Base-by-base conservation (phyloP, 768 basidiomycete genomes). In the Royoungia palumana region DNA sequence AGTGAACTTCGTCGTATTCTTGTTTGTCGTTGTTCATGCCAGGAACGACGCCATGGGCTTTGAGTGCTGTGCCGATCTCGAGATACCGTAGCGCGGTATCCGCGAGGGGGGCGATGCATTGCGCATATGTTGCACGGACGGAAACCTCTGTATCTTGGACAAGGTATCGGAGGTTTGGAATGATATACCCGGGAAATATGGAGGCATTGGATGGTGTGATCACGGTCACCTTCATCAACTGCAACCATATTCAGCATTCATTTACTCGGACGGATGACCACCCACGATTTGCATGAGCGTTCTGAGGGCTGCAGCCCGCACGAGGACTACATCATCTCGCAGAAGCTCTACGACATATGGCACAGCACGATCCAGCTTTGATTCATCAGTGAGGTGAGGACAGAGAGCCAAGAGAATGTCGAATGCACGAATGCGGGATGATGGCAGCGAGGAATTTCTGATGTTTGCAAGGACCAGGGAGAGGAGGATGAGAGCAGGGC, bases 121-220 rank as follows among this genome's bases (percentile, higher is more conserved):
- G 87, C 0, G 94, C 96, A 60, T 88, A 85, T 68, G 88, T 72
- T 68, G 81, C 68, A 68, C 96, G 75, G 4, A 87, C 84, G n/a
- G 84, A 85, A 0, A 92, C 78, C 56, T 97, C 94, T 1, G 84
- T 74, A 62, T 98, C 96, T 42, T 82, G 78, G 0, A 87, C 80
- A 7, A 99, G 76, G 53, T 91, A 83, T 30, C 81, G 80, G 59
- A 92, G 80, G 61, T 96, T 90, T 1, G 94, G 94, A 24, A 98
- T 82, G 56, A 98, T 88, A 65, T 97, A 99, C 67, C 97, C 94
- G 0, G 94, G 89, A 60, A 98, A 88, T 21, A 97, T 89, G 8
- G 89, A 62, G 64, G 74, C 73, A 41, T 80, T 80, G 0, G 76
- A 76, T 6, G 78, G 78, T 4, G 80, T 79, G 45, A 91, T 89